Conservation (phyloP, 2,329 filamentous ascomycete species). For the Pseudocercospora vitis region DNA sequence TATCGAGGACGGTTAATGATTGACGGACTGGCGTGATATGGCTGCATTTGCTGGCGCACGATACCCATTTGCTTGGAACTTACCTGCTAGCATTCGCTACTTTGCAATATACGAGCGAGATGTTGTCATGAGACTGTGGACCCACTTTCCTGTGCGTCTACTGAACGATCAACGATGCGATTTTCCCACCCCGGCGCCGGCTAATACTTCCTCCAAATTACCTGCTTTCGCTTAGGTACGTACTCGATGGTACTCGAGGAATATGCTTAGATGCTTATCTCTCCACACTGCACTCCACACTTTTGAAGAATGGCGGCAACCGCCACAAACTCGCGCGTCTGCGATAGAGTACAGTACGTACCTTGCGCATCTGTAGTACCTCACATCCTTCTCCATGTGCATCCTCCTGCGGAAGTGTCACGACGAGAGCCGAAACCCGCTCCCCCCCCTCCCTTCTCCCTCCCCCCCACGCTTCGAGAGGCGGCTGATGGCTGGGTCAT, state of each 20-base stretch:
- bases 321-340: not conserved
- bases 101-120: too few species aligned
- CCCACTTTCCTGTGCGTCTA: not conserved
- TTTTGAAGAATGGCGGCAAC: not conserved
- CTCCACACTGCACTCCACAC: constrained; percentile 16
- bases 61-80: constrained; percentile 24
- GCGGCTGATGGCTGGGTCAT: too few species aligned
- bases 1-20: constrained; percentile 14
- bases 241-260: constrained; percentile 8
- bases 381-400: too few species aligned
- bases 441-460: too few species aligned
- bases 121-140: not conserved
- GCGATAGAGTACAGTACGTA: constrained; percentile 1
- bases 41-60: constrained; percentile 24
- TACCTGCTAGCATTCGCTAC: constrained; percentile 1
- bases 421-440: too few species aligned
- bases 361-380: too few species aligned
- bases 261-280: constrained; percentile 15
- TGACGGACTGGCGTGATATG: constrained; percentile 18
- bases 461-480: too few species aligned
- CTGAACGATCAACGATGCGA: constrained; percentile 8
- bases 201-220: constrained; percentile 1
- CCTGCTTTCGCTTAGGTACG: constrained; percentile 12
- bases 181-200: not conserved
- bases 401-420: too few species aligned